These are phyloP conservation scores for Thalassia testudinum DNA, from an alignment of 116 monocot genomes.

Conservation along the genomic window DNA sequence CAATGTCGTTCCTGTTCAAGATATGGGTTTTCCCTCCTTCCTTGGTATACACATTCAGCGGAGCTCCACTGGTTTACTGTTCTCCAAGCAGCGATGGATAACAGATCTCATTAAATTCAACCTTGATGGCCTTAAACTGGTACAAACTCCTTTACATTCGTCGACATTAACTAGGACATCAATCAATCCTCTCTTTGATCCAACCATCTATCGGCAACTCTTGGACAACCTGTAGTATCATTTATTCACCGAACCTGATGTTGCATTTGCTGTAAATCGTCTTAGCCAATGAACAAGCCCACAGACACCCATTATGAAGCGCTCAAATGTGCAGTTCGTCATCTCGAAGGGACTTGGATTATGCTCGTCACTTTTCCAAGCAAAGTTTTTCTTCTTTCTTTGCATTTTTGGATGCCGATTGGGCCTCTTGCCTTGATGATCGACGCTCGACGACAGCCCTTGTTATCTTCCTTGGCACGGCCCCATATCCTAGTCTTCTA, in stretches of 20 bases:
- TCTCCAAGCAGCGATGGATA: not conserved
- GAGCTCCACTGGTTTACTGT: not conserved
- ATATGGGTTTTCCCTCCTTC: not conserved
- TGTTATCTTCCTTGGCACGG: not conserved
- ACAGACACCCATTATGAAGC: not conserved
- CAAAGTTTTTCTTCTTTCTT: not conserved
- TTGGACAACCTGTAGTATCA: not conserved
- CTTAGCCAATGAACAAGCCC: not conserved
- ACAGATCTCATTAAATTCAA: not conserved
- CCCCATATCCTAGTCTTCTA: not conserved
- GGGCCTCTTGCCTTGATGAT: not conserved
- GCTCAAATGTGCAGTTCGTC: not conserved
- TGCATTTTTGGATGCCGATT: not conserved
- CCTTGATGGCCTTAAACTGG: not conserved
- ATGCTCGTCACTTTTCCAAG: not conserved
- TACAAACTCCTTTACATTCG: not conserved
- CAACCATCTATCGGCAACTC: not conserved
- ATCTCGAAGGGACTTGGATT: not conserved
- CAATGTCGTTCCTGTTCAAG: not conserved
- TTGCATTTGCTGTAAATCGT: too few species aligned
- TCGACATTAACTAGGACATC: not conserved
- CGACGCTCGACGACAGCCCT: not conserved
- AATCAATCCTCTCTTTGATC: not conserved
- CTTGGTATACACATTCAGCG: too few species aligned
- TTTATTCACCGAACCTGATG: too few species aligned